Conservation (phyloP, 1,284 basidiomycete species). For the Uromyces viciae-fabae region DNA sequence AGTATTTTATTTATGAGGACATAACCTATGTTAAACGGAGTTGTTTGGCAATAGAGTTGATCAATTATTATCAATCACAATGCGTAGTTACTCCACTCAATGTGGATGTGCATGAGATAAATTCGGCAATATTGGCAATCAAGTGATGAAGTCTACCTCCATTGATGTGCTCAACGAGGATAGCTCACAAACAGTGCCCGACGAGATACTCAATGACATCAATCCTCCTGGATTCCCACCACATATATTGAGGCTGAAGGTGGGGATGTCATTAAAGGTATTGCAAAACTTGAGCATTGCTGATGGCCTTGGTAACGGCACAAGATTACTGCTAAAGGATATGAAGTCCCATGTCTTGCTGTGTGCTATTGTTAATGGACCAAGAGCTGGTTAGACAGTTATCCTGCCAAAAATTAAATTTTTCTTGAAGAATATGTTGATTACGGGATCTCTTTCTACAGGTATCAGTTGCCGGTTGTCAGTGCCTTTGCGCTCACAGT, state of each 20-base stretch:
- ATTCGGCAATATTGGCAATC: too few species aligned
- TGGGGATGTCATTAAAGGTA: not conserved
- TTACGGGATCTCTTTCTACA: not conserved
- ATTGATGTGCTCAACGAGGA: too few species aligned
- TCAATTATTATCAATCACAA: too few species aligned
- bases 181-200: not conserved
- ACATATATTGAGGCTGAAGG: not conserved
- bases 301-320: not conserved
- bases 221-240: not conserved
- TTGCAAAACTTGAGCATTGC: not conserved
- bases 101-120: not conserved
- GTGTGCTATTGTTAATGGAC: not conserved
- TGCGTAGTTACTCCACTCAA: not conserved
- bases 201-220: slow-evolving; percentile 1
- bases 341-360: not conserved
- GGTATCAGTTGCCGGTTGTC: not conserved
- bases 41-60: too few species aligned
- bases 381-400: not conserved
- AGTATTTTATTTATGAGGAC: too few species aligned
- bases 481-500: not conserved
- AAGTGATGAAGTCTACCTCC: too few species aligned
- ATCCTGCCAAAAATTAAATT: too few species aligned
- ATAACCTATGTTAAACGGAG: too few species aligned
- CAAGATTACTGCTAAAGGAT: not conserved
- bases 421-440: not conserved